Evolutionary conservation across 805 yeast species (phyloP).

Genomic region (Schwanniomyces occidentalis): DNA sequence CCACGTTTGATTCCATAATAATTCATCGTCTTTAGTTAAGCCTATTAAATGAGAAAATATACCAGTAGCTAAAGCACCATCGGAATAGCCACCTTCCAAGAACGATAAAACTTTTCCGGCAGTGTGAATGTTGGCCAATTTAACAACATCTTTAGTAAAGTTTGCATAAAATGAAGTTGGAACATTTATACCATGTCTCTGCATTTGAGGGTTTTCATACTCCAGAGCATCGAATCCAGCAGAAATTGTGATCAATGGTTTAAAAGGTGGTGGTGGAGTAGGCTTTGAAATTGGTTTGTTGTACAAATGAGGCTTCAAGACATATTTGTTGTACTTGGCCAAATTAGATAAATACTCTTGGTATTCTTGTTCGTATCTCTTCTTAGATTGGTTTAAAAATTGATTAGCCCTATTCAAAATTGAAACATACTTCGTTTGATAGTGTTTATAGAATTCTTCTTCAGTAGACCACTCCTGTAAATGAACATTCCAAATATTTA

Average conservation of each 20-base stretch:
- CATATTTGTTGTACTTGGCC: conserved; percentile 31
- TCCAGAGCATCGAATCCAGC: conserved; percentile 91
- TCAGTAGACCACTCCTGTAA: conserved; percentile 62
- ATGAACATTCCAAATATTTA: conserved; percentile 84
- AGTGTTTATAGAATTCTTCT: conserved; percentile 64
- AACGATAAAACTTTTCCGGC: conserved; percentile 65
- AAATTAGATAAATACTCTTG: conserved; percentile 25
- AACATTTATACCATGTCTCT: conserved; percentile 76
- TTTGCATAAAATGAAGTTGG: conserved; percentile 77
- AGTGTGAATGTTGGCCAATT: conserved; percentile 61
- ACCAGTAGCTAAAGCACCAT: conserved; percentile 77
- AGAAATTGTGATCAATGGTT: conserved; percentile 64
- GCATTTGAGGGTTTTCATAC: conserved; percentile 81
- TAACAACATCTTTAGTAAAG: conserved; percentile 73
- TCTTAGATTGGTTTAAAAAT: conserved; percentile 52
- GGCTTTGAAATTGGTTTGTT: conserved; percentile 29
- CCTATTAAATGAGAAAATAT: conserved; percentile 79
- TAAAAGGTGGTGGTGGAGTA: conserved; percentile 37
- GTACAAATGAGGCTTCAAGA: conserved; percentile 31
- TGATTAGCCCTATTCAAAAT: conserved; percentile 67
- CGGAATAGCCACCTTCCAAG: conserved; percentile 85
- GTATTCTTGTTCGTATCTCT: conserved; percentile 40
- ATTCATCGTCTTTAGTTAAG: conserved; percentile 42
- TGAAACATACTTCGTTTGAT: conserved; percentile 59
- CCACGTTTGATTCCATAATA: conserved; percentile 64